Evolutionary conservation across 2,329 filamentous ascomycete species (phyloP).

Genomic region (Akanthomyces muscarius): DNA sequence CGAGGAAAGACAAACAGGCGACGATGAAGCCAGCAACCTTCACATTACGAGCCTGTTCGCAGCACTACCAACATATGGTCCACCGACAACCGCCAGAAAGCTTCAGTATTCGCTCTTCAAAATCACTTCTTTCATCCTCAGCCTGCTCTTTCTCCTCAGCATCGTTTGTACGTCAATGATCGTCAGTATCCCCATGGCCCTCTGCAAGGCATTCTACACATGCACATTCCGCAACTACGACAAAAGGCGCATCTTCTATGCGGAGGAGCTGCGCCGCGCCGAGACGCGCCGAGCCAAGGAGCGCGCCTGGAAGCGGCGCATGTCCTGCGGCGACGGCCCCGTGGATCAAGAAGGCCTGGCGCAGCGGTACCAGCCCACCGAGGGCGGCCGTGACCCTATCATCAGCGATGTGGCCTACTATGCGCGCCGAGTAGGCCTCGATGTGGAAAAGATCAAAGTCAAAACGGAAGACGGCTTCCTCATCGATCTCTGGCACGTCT

Average conservation of each 20-base stretch:
- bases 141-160: constrained; percentile 68
- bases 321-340: constrained; percentile 32
- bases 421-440: constrained; percentile 79
- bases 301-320: constrained; percentile 55
- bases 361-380: constrained; percentile 66
- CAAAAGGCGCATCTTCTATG: constrained; percentile 60
- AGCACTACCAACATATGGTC: constrained; percentile 67
- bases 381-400: constrained; percentile 76
- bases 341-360: constrained; percentile 39
- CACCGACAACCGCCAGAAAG: constrained; percentile 61
- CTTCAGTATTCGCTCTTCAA: constrained; percentile 65
- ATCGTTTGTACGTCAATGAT: constrained; percentile 73
- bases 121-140: constrained; percentile 68
- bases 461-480: constrained; percentile 94
- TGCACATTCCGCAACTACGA: constrained; percentile 58
- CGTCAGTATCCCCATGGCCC: constrained; percentile 56
- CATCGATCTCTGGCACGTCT: constrained; percentile 84
- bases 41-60: constrained; percentile 11
- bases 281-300: constrained; percentile 54
- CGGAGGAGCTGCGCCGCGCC: constrained; percentile 64
- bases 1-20: background rate
- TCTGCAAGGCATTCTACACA: constrained; percentile 46
- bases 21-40: background rate
- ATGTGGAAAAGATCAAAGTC: constrained; percentile 77
- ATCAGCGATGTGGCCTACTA: constrained; percentile 81